Conservation (phyloP, 2,329 filamentous ascomycete genomes). For the Alternaria alternata region DNA sequence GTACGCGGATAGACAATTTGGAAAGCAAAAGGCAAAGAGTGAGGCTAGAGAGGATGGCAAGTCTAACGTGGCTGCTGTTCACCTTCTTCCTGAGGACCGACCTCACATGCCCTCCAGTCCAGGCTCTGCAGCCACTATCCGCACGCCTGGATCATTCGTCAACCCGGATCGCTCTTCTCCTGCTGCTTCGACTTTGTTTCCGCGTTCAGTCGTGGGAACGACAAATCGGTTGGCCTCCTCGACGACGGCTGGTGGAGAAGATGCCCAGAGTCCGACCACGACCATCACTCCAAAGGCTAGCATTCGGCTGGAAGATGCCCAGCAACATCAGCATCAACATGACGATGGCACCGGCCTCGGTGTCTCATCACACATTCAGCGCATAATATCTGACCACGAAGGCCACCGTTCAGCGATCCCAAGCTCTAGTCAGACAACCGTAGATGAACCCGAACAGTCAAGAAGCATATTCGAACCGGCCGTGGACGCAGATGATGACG, state of each 20-base stretch:
- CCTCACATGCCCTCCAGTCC: slow-evolving; percentile 37
- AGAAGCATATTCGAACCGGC: slow-evolving; percentile 8
- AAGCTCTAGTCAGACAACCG: slow-evolving; percentile 57
- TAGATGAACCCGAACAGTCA: slow-evolving; percentile 42
- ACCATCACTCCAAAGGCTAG: slow-evolving; percentile 18
- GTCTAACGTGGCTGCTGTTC: slow-evolving; percentile 6
- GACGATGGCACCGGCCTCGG: background rate
- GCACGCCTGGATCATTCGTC: slow-evolving; percentile 23
- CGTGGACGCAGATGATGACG: slow-evolving; percentile 35
- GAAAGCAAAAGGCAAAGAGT: slow-evolving; percentile 31
- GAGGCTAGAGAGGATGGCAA: slow-evolving; percentile 18
- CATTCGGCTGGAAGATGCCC: background rate
- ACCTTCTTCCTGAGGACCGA: slow-evolving; percentile 18
- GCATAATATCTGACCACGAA: background rate
- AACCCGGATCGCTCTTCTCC: slow-evolving; percentile 30
- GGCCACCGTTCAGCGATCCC: slow-evolving; percentile 22
- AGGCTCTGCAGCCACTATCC: slow-evolving; percentile 19
- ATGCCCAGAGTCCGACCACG: background rate
- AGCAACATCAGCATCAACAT: background rate
- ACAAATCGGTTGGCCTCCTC: background rate
- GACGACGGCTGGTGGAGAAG: background rate
- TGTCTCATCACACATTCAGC: background rate
- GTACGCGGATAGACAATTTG: slow-evolving; percentile 44
- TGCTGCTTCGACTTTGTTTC: slow-evolving; percentile 17
- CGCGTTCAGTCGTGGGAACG: background rate